Base-by-base conservation (phyloP, 768 basidiomycete genomes). In the Royoungia palumana region DNA sequence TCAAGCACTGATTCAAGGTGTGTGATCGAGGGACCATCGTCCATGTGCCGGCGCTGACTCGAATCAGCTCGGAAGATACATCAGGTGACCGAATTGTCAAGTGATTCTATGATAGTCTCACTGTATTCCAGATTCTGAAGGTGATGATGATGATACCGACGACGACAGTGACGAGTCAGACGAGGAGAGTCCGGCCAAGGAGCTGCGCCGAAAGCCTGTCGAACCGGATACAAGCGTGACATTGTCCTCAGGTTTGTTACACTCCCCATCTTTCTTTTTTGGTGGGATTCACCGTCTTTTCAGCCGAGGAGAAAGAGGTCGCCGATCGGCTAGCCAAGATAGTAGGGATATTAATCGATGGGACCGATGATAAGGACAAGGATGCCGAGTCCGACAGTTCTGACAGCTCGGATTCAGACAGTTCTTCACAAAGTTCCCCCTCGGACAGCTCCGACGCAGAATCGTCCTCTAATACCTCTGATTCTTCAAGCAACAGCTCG, bases 161-260 rank as follows among this genome's bases (percentile, higher is more conserved):
- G 44, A 50, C 34, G 51, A 38, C 30, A 35, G 39, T 7, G 48
- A 49, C 6, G 42, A 51, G 3, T 52, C 41, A 27, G 38, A 49
- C n/a, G 25, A 48, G 21, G 46, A 6, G 13, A 20, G 28, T 12
- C 24, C n/a, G 22, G 25, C 24, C 43, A 50, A 50, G 35, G 35
- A 45, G 40, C 19, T 16, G 19, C 52, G 51, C 11, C 27, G 10
- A 19, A 60, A 55, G 37, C 21, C 34, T 14, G 39, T 17, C 4
- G 61, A 63, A 19, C 68, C 70, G 41, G 73, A 70, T 41, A 71
- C 73, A 3, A 76, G 74, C 53, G 63, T 44, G 21, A 77, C 74
- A 8, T 55, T 75, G 40, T 68, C 71, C 20, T 72, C 72, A 51
- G 61, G 65, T 65, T 47, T 16, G 57, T 6, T 41, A n/a, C 6